A percentile compares a stretch with the other conserved stretches of the same genome.
Conservation (phyloP, 345 rosid species). For the Citrus maxima region DNA sequence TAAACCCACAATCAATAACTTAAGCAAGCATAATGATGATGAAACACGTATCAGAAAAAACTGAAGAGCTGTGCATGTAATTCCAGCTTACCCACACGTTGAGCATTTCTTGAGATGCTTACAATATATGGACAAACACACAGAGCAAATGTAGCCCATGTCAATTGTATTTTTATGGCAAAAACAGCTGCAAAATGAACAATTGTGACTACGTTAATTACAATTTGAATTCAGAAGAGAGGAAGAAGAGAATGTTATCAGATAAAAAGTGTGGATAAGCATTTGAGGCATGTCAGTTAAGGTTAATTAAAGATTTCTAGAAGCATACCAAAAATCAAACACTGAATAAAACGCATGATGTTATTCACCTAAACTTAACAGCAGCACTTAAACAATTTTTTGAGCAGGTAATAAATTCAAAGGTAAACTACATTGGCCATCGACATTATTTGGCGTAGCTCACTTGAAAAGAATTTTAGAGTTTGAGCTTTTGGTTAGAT, state of each 20-base stretch:
- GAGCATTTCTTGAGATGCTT: constrained; percentile 89
- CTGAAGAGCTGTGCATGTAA: background rate
- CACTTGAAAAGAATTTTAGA: background rate
- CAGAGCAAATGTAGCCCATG: constrained; percentile 94
- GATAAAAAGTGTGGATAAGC: background rate
- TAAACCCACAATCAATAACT: background rate
- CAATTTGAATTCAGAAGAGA: constrained; percentile 5
- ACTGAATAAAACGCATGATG: background rate
- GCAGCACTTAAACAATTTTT: background rate
- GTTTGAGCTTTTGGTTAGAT: background rate
- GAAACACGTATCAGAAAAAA: background rate
- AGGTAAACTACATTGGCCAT: background rate
- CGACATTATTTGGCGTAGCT: background rate
- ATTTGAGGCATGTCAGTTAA: background rate
- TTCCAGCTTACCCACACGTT: constrained; percentile 74
- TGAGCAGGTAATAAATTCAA: background rate
- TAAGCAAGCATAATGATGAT: background rate
- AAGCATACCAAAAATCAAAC: background rate
- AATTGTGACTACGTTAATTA: constrained; percentile 4
- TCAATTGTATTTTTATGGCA: constrained; percentile 95
- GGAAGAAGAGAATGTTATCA: background rate
- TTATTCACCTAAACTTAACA: background rate
- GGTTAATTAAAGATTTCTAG: background rate
- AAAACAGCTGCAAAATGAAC: constrained; percentile 68
- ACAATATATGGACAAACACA: constrained; percentile 91